phyloP scores from a whole-genome alignment of 78 protist genomes.

The Diacronema lutheri region DNA sequence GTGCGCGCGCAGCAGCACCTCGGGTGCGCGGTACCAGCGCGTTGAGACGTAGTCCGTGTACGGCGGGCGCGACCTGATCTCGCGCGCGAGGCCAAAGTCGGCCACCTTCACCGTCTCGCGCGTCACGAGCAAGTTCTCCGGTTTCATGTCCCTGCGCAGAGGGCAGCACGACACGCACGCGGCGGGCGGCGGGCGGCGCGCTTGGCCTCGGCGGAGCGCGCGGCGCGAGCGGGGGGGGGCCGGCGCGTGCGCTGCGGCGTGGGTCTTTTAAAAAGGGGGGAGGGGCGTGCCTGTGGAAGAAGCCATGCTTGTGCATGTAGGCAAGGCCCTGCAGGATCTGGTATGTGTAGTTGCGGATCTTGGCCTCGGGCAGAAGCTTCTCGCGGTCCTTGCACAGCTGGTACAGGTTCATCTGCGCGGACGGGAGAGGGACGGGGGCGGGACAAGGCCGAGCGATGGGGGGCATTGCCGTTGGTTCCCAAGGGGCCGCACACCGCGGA shows the following conservation, averaged over 20 bases:
- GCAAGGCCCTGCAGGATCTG: slow-evolving; percentile 87
- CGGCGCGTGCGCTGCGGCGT: too few species aligned
- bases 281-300: slow-evolving; percentile 94
- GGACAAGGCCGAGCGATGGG: too few species aligned
- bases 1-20: slow-evolving; percentile 77
- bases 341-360: slow-evolving; percentile 28
- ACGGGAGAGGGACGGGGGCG: too few species aligned
- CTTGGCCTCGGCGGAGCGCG: too few species aligned
- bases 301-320: slow-evolving; percentile 85
- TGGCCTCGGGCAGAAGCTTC: slow-evolving; percentile 64
- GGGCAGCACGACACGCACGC: background rate
- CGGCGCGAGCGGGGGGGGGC: too few species aligned
- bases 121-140: slow-evolving; percentile 79
- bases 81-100: slow-evolving; percentile 96
- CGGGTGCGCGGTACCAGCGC: slow-evolving; percentile 98
- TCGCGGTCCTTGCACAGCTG: slow-evolving; percentile 73
- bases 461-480: too few species aligned
- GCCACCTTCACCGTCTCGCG: slow-evolving; percentile 82
- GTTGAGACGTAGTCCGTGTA: slow-evolving; percentile 96
- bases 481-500: too few species aligned
- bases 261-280: too few species aligned
- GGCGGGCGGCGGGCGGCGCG: background rate
- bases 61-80: slow-evolving; percentile 90
- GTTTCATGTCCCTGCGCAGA: background rate
- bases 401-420: slow-evolving; percentile 26